Conservation (phyloP, 2,329 filamentous ascomycete genomes). For the Diaporthe sp. region DNA sequence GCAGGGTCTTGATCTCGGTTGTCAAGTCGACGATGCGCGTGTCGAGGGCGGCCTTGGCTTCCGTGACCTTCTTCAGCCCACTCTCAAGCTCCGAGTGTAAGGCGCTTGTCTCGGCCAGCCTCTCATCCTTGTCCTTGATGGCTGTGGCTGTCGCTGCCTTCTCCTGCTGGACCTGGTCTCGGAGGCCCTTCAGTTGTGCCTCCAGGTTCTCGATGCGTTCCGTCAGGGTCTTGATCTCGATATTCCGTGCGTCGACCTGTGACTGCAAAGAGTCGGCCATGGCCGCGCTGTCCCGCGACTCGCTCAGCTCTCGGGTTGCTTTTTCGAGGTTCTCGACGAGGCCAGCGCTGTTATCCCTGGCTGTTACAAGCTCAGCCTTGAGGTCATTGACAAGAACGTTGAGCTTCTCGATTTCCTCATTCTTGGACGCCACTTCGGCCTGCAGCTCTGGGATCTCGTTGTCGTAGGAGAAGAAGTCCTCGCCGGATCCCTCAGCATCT, state of each 20-base stretch:
- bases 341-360: constrained; percentile 76
- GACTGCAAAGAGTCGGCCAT: constrained; percentile 59
- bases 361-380: constrained; percentile 75
- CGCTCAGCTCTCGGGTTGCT: constrained; percentile 70
- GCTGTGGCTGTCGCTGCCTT: constrained; percentile 33
- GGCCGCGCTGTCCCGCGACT: constrained; percentile 53
- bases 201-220: constrained; percentile 57
- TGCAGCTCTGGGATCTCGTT: constrained; percentile 87
- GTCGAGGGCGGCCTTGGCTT: constrained; percentile 54
- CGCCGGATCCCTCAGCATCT: constrained; percentile 51
- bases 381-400: constrained; percentile 75
- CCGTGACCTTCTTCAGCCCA: constrained; percentile 48
- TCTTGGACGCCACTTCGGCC: constrained; percentile 75
- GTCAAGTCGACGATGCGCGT: constrained; percentile 57
- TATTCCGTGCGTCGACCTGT: constrained; percentile 59
- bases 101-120: constrained; percentile 49
- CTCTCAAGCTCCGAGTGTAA: constrained; percentile 51
- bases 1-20: constrained; percentile 54
- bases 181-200: constrained; percentile 55
- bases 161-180: constrained; percentile 48
- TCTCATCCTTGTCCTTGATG: constrained; percentile 47
- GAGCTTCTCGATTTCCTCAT: constrained; percentile 77
- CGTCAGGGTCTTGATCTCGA: constrained; percentile 61
- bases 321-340: constrained; percentile 75
- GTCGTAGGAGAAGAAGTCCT: constrained; percentile 94